Base-by-base conservation (phyloP, 2,329 filamentous ascomycete species). In the Chrysosporium queenslandicum region DNA sequence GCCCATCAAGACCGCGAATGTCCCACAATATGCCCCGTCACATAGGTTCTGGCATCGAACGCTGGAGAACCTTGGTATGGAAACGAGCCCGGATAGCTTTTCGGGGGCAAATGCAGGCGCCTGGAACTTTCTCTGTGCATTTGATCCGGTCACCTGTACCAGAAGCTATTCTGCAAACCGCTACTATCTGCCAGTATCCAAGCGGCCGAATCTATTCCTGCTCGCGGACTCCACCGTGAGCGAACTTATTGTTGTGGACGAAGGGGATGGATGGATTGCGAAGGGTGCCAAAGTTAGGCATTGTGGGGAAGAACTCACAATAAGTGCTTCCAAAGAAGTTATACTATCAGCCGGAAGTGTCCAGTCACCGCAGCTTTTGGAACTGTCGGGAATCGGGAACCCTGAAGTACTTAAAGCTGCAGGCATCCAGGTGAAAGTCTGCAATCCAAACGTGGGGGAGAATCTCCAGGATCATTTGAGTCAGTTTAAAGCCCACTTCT, bases 371-470 rank as follows among this genome's bases (percentile, higher is more conserved):
- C 79, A 77, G 63, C 67, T 80, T 14, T 72, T 78, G n/a, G 80
- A 84, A 56, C 67, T 82, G 1, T 82, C 79, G 0, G 81, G 81
- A 0, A 72, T 85, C 36, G 81, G 81, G 3, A 68, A 71, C 42
- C 65, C 68, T 2, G 60, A 68, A 0, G 59, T 77, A 6, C 65
- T 78, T 3, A 57, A 66, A 12, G 60, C 63, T 1, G 70, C 69
- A 2, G 69, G 70, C 0, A 69, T 78, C n/a, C 59, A 68, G 11
- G 63, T 68, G 29, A 72, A 71, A 53, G 64, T 77, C 14, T 61
- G 67, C 20, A 73, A 71, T 40, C 63, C 67, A 2, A 69, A 68
- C 9, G 72, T 78, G 2, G 76, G 75, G 21, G 70, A 71, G 46
- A 75, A 77, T 53, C 66, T 77, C 42, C 74, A 77, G 56, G 75